These are phyloP conservation scores for Eryngium alpinum DNA, from an alignment of 140 eudicot genomes.

Conservation along the genomic window DNA sequence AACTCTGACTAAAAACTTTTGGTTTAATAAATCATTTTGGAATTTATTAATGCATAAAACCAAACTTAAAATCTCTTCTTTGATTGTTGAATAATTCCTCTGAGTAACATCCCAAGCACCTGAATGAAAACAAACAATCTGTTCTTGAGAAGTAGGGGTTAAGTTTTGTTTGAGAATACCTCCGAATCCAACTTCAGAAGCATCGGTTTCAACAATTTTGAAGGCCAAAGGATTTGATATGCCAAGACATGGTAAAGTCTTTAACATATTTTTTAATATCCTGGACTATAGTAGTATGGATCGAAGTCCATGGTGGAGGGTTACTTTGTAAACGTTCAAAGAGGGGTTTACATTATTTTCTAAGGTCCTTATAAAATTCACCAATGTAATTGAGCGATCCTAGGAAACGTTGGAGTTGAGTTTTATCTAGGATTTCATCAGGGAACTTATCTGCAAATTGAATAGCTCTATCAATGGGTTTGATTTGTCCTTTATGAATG, in stretches of 20 bases:
- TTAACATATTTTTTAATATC: background rate
- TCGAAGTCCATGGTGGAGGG: background rate
- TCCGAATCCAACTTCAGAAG: background rate
- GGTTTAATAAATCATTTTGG: background rate
- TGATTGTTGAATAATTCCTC: background rate
- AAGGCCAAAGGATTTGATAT: background rate
- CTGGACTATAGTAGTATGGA: background rate
- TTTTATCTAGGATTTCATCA: background rate
- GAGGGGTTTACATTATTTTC: background rate
- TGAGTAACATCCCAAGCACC: background rate
- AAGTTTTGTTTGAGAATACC: background rate
- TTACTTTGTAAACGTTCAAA: background rate
- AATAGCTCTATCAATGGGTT: background rate
- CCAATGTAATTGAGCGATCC: background rate
- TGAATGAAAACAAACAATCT: background rate
- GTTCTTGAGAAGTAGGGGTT: background rate
- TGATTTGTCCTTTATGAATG: background rate
- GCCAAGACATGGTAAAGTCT: background rate
- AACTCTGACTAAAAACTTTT: background rate
- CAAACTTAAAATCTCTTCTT: background rate
- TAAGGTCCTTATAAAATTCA: background rate
- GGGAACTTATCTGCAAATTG: background rate
- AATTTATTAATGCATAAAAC: background rate
- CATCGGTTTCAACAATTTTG: background rate
- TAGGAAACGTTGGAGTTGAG: background rate